A percentile compares a stretch with the other conserved stretches of the same genome.
These are phyloP conservation scores for Chytriomyces sp. DNA, from an alignment of 192 early-diverging fungal species.

Conservation along the genomic window DNA sequence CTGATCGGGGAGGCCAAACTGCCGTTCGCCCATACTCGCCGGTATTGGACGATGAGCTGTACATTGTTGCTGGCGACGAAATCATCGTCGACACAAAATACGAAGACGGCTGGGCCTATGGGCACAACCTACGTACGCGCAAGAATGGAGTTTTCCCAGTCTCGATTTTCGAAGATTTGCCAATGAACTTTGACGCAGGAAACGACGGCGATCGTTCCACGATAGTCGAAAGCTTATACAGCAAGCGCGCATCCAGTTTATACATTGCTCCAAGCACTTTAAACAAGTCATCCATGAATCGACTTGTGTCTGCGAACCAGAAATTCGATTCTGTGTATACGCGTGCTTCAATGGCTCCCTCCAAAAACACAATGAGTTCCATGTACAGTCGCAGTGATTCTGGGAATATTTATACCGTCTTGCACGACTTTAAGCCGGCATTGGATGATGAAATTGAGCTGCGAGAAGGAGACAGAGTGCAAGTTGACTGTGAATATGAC, in stretches of 20 bases:
- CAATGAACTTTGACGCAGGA: neutral
- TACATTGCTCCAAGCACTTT: neutral
- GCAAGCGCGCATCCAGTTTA: neutral
- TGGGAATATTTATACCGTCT: neutral
- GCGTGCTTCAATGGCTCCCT: too few relatives aligned
- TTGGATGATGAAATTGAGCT: constrained; percentile 4
- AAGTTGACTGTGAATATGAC: neutral
- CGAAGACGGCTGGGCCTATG: constrained; percentile 63
- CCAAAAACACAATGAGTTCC: too few relatives aligned
- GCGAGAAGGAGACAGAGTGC: neutral
- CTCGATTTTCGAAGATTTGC: constrained; percentile 40
- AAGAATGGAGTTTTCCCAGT: constrained; percentile 55
- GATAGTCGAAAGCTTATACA: neutral
- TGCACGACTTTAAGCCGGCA: neutral
- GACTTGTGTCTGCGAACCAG: neutral
- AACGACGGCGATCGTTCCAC: neutral
- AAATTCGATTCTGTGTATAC: neutral
- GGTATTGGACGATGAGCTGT: neutral
- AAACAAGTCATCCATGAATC: neutral
- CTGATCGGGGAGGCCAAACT: too few relatives aligned
- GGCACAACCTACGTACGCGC: constrained; percentile 56
- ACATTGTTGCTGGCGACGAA: constrained; percentile 40
- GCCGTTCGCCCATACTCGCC: too few relatives aligned
- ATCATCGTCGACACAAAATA: constrained; percentile 52
- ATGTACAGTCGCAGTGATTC: neutral